Percentiles rank a stretch among this genome's conserved stretches.
phyloP scores from a whole-genome alignment of 164 flowering plant genomes.

The Dillenia turbinata region DNA sequence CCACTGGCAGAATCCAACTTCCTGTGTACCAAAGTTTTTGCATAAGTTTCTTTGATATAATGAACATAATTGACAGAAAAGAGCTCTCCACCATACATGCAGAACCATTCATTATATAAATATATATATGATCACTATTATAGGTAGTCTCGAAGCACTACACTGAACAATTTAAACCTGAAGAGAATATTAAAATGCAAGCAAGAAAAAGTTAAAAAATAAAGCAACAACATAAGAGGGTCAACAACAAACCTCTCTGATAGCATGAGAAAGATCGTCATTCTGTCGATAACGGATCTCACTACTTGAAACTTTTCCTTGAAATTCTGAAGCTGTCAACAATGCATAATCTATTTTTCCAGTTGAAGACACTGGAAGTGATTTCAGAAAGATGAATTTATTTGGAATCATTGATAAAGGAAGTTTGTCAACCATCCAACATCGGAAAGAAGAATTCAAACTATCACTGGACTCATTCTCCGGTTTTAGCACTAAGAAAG shows the following conservation, averaged over 20 bases:
- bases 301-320: constrained; percentile 10
- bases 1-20: too few species aligned
- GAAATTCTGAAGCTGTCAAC: constrained; percentile 24
- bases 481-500: constrained; percentile 44
- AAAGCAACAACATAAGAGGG: not conserved
- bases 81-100: too few species aligned
- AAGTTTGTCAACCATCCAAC: constrained; percentile 61
- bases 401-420: constrained; percentile 64
- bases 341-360: constrained; percentile 75
- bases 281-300: constrained; percentile 15
- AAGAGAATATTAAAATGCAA: not conserved
- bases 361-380: constrained; percentile 66
- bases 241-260: constrained; percentile 47
- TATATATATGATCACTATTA: not conserved
- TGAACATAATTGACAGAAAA: too few species aligned
- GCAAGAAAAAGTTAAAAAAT: not conserved
- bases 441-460: constrained; percentile 35
- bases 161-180: not conserved
- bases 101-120: not conserved
- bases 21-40: too few species aligned
- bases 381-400: constrained; percentile 32
- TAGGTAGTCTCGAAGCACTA: not conserved
- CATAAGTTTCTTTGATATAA: too few species aligned
- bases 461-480: constrained; percentile 18
- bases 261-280: constrained; percentile 32